Conservation (phyloP, 257 asterid genomes). For the Orobanche coerulescens region DNA sequence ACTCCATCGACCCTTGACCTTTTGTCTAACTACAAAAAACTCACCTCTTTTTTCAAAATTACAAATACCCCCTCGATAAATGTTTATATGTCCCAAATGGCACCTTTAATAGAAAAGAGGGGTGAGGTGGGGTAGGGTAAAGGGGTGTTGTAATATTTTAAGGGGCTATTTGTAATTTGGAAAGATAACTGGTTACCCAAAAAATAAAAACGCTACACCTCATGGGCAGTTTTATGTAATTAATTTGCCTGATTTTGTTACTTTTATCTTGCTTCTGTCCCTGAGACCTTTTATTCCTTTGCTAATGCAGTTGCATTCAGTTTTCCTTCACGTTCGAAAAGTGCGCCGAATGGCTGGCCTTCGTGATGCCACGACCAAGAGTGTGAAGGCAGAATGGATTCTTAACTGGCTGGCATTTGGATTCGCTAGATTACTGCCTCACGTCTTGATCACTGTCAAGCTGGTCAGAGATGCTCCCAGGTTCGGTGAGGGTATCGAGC, state of each 20-base stretch:
- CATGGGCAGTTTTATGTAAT: neutral
- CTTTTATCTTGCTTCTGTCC: neutral
- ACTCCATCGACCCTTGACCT: too few species aligned
- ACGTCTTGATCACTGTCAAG: conserved; percentile 65
- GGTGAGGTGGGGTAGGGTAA: too few species aligned
- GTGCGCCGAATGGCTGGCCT: conserved; percentile 72
- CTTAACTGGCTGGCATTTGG: conserved; percentile 60
- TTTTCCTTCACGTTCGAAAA: conserved; percentile 61
- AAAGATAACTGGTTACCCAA: too few species aligned
- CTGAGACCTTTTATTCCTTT: neutral
- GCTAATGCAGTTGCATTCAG: conserved; percentile 55
- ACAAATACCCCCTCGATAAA: neutral
- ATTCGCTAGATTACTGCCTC: conserved; percentile 52
- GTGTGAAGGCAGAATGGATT: conserved; percentile 75
- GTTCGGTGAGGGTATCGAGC: conserved; percentile 67
- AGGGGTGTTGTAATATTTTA: too few species aligned
- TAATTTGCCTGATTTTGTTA: neutral
- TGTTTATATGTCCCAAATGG: too few species aligned
- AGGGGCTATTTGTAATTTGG: too few species aligned
- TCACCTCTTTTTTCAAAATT: neutral
- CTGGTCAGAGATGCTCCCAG: conserved; percentile 62
- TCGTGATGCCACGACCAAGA: conserved; percentile 45
- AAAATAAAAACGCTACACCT: too few species aligned
- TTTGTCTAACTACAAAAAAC: neutral
- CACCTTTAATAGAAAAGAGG: too few species aligned